Evolutionary conservation across 805 yeast genomes (phyloP), one percentile per base, ranked within the genome.

Genomic region (Metahyphopichia silvanorum): DNA sequence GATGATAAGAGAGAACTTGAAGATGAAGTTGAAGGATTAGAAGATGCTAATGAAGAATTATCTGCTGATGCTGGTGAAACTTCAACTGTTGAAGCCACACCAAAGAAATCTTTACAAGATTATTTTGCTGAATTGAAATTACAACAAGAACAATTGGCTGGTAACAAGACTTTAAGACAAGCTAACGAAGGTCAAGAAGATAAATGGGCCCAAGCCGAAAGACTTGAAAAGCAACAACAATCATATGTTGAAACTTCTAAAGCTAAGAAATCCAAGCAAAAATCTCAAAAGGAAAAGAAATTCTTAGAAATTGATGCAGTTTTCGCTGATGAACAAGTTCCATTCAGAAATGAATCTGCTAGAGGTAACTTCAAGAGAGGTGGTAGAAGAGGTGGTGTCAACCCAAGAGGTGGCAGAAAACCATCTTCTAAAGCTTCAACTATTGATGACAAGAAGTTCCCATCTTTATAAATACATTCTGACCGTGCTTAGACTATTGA

Each of bases 271-370:
- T 52, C 67, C 54, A 82, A 77, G 69, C 55, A 72, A 57, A 88
- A 87, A 77, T 73, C 80, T 44, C 74, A 71, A 63, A 89, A 89
- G 79, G 83, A 83, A 65, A 87, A 87, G 82, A 74, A 69, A 55
- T 66, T 71, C 59, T 71, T 88, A 57, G 91, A 86, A 46, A 71
- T 86, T 50, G 79, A 79, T 50, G 84, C 89, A 41, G 66, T 75
- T 42, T 83, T 82, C 59, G 71, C 82, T 49, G 88, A 80, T 52
- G 70, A 73, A 44, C 55, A 55, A 48, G 69, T 71, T 42, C 59
- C 55, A 39, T 47, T 63, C 48, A 39, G 44, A 42, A 21, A 26
- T 24, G 50, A 59, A 42, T 38, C 61, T 37, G 40, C 62, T 49
- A 51, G 60, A 35, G 51, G 48, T 40, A 38, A 31, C 43, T 35